Evolutionary conservation across 2,329 filamentous ascomycete genomes (phyloP), one percentile per base, ranked within the genome.

Genomic region (Phaeosphaeriaceae sp.): DNA sequence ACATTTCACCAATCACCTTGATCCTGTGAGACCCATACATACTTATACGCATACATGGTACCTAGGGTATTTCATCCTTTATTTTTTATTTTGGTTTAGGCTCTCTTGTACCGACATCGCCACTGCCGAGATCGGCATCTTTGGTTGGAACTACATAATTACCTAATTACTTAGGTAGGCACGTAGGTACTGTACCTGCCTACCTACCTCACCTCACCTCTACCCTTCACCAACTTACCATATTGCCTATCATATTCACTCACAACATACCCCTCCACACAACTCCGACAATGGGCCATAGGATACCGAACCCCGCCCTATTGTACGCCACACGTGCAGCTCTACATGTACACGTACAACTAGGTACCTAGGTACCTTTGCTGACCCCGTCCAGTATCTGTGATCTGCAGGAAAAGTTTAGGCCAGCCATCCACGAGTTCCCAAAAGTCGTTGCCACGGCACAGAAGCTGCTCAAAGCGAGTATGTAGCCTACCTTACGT

Each of bases 371-470:
- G 42, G 36, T 42, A 41, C 36, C 51, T 20, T 16, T 46, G 50
- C 66, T 71, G 53, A 71, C 53, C 21, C 46, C 9, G 16, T 42
- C 29, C 51, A 97, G 92, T 67, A 84, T 97, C 70, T 97, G 93
- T 77, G 93, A 97, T 69, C 81, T 97, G 56, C 93, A 97, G 77
- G 93, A 97, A 62, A 95, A 92, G 74, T 97, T 97, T 76, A 84
- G 90, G 53, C 79, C 80, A 7, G 87, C 87, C 47, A 96, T 97
- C 64, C 84, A 87, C 76, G 87, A 95, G 69, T 97, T 92, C 69
- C 84, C 90, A 56, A 91, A 89, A 71, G 83, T 97, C 23, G 69
- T 82, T 46, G 68, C 74, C 9, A 82, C 79, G 1, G 77, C 79
- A 8, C 77, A 80, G 60, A 82, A 82, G 66, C 69, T 82, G 58